Conservation (phyloP, 805 yeast genomes). For the Wickerhamomyces silvicola region DNA sequence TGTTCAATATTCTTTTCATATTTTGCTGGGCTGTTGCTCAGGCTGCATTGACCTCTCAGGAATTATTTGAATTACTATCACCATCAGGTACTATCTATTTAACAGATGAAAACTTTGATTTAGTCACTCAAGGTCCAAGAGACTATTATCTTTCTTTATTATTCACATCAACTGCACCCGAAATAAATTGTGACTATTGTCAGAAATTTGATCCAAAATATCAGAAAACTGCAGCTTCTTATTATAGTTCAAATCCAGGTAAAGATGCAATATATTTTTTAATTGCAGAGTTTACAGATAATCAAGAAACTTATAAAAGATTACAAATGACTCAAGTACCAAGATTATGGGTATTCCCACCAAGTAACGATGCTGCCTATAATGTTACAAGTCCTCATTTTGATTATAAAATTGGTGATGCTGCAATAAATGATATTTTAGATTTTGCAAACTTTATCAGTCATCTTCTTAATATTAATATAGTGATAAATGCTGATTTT, state of each 20-base stretch:
- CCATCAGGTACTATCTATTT: constrained; percentile 32
- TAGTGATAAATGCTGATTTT: constrained; percentile 38
- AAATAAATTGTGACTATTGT: constrained; percentile 45
- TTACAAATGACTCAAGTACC: constrained; percentile 50
- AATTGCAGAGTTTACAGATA: constrained; percentile 43
- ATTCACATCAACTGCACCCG: constrained; percentile 42
- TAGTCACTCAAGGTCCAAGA: constrained; percentile 38
- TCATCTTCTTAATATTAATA: constrained; percentile 34
- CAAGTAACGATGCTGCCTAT: constrained; percentile 23
- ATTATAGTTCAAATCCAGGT: constrained; percentile 37
- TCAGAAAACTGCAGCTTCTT: constrained; percentile 35
- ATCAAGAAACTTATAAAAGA: constrained; percentile 33
- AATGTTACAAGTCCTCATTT: constrained; percentile 28
- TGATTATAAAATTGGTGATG: constrained; percentile 27
- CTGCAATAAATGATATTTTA: constrained; percentile 29
- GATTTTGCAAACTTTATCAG: constrained; percentile 51
- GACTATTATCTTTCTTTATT: constrained; percentile 45
- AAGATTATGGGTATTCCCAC: constrained; percentile 63
- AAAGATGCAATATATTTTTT: constrained; percentile 38
- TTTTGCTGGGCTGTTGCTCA: background rate
- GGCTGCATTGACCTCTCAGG: constrained; percentile 9
- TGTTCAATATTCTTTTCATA: background rate
- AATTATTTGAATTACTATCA: constrained; percentile 5
- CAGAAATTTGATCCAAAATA: constrained; percentile 34
- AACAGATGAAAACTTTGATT: constrained; percentile 31